Percentiles rank a stretch among this genome's conserved stretches.
Evolutionary conservation across 768 basidiomycete species (phyloP).

Genomic region (Lentinula lateritia): DNA sequence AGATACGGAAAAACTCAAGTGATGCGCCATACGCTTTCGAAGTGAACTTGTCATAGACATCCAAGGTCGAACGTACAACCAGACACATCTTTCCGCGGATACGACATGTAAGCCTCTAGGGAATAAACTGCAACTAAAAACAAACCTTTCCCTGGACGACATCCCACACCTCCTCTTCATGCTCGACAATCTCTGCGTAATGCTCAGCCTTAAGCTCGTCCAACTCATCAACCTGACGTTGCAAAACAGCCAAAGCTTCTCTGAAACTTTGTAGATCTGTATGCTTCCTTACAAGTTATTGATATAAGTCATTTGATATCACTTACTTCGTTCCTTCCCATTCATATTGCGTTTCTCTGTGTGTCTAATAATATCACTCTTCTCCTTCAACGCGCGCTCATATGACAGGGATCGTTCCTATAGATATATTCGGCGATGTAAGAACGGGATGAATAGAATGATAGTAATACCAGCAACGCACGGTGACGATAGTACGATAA

Average conservation of each 20-base stretch:
- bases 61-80: slow-evolving; percentile 85
- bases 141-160: slow-evolving; percentile 77
- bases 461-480: slow-evolving; percentile 21
- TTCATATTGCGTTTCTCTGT: slow-evolving; percentile 86
- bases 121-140: background rate
- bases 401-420: slow-evolving; percentile 84
- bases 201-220: slow-evolving; percentile 82
- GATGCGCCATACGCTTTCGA: slow-evolving; percentile 67
- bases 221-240: slow-evolving; percentile 86
- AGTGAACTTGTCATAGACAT: slow-evolving; percentile 84
- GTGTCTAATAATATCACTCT: slow-evolving; percentile 77
- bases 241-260: slow-evolving; percentile 73
- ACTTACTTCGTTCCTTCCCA: slow-evolving; percentile 78
- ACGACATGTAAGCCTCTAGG: slow-evolving; percentile 7
- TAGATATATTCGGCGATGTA: slow-evolving; percentile 2
- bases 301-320: background rate
- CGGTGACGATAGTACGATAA: slow-evolving; percentile 70
- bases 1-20: slow-evolving; percentile 2
- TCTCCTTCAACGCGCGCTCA: slow-evolving; percentile 76
- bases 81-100: slow-evolving; percentile 53
- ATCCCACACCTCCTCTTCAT: slow-evolving; percentile 96
- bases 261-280: slow-evolving; percentile 86
- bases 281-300: slow-evolving; percentile 7
- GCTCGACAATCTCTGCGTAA: slow-evolving; percentile 85
- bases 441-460: slow-evolving; percentile 10